A percentile compares a stretch with the other conserved stretches of the same genome.
Conservation (phyloP, 2,329 filamentous ascomycete species). For the Phialophora verrucosa region DNA sequence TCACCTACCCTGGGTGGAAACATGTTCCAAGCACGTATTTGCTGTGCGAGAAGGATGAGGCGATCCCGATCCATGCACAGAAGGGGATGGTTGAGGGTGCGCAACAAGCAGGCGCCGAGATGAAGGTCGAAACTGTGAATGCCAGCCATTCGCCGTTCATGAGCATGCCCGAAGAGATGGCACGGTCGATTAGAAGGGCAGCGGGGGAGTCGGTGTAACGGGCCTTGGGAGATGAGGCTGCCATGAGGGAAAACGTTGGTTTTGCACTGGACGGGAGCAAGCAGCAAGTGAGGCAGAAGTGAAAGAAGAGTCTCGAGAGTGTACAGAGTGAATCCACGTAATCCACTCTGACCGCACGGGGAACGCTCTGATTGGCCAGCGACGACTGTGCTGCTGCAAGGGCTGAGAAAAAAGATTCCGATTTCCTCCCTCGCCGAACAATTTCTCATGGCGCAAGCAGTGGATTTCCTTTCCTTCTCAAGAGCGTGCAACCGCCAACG, state of each 20-base stretch:
- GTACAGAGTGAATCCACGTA: background rate
- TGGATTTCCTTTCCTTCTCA: background rate
- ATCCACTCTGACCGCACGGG: background rate
- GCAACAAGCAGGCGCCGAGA: conserved; percentile 38
- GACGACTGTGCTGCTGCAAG: background rate
- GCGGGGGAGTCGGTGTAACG: conserved; percentile 25
- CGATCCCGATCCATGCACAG: conserved; percentile 46
- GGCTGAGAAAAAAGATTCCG: conserved; percentile 17
- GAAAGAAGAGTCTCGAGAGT: background rate
- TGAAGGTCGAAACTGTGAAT: conserved; percentile 44
- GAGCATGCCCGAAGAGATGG: conserved; percentile 46
- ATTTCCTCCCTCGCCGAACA: conserved; percentile 6
- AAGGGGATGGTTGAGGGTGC: conserved; percentile 46
- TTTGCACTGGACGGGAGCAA: background rate
- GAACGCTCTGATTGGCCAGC: conserved; percentile 2
- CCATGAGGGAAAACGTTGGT: too few relatives aligned
- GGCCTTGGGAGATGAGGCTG: background rate
- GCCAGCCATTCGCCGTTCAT: conserved; percentile 52
- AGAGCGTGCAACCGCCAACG: background rate
- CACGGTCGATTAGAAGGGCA: conserved; percentile 41
- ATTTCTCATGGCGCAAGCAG: background rate
- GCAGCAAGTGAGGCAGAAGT: background rate
- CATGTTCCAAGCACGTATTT: conserved; percentile 50
- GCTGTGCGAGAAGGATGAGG: conserved; percentile 49
- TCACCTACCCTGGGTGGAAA: conserved; percentile 48